Evolutionary conservation across 495 filamentous ascomycete genomes (phyloP).

Genomic region (Tuber borchii): DNA sequence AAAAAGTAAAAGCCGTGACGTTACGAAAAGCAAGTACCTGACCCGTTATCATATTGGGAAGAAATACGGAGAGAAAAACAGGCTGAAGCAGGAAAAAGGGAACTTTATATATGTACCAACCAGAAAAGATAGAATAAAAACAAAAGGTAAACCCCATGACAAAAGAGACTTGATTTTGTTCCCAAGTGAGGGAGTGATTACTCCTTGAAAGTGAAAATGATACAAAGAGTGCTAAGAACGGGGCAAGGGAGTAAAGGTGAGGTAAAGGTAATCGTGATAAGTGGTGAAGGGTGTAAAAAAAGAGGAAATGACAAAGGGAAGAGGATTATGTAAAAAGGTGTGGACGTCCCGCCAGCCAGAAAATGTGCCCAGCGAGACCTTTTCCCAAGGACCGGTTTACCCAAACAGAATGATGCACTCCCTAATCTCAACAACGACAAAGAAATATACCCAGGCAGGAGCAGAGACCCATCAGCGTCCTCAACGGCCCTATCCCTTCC

Average conservation of each 20-base stretch:
- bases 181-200: not conserved
- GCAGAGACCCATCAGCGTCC: not conserved
- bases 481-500: not conserved
- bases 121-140: slow-evolving; percentile 8
- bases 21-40: slow-evolving; percentile 6
- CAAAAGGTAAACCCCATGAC: not conserved
- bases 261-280: not conserved
- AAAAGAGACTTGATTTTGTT: slow-evolving; percentile 1
- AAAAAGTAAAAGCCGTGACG: not conserved
- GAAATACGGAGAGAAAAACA: not conserved
- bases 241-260: not conserved
- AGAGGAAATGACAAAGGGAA: slow-evolving; percentile 1
- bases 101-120: slow-evolving; percentile 5
- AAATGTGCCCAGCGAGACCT: not conserved
- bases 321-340: not conserved
- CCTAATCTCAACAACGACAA: not conserved
- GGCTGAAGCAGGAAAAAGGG: not conserved
- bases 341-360: not conserved
- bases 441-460: not conserved
- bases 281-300: not conserved
- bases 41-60: slow-evolving; percentile 2
- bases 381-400: not conserved
- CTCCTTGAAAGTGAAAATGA: not conserved
- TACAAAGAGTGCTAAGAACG: slow-evolving; percentile 1
- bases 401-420: not conserved